Conservation (phyloP, 2,329 filamentous ascomycete species). For the Sporothrix humicola region DNA sequence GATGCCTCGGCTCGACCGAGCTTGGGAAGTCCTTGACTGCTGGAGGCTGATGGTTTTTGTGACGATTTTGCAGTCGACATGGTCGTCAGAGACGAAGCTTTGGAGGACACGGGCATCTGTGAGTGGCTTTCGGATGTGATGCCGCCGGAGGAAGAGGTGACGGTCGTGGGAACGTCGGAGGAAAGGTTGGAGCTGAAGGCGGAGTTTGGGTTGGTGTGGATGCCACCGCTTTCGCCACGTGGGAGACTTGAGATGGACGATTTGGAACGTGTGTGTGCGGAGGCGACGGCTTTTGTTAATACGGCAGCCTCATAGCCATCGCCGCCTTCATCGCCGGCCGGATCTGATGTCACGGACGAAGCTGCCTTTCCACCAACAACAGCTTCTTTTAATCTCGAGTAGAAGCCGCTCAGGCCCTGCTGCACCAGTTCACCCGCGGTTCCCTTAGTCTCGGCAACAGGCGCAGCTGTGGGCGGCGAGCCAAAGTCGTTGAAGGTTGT, state of each 20-base stretch:
- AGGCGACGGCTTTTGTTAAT: conserved; percentile 53
- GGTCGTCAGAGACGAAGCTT: conserved; percentile 56
- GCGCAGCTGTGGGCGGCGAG: conserved; percentile 63
- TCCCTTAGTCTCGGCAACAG: conserved; percentile 69
- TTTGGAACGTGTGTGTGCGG: conserved; percentile 45
- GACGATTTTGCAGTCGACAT: conserved; percentile 51
- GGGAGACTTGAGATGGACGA: conserved; percentile 41
- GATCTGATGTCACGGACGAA: conserved; percentile 36
- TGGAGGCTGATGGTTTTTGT: conserved; percentile 47
- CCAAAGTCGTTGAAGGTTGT: conserved; percentile 96
- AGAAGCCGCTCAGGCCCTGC: conserved; percentile 86
- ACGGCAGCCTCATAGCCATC: conserved; percentile 50
- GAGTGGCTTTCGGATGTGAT: conserved; percentile 50
- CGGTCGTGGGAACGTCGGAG: conserved; percentile 46
- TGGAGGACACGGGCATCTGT: conserved; percentile 53
- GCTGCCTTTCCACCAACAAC: conserved; percentile 66
- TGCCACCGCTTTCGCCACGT: conserved; percentile 38
- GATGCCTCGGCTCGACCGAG: conserved; percentile 52
- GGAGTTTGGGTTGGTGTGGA: conserved; percentile 42
- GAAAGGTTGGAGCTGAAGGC: conserved; percentile 45
- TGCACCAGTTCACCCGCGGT: conserved; percentile 76
- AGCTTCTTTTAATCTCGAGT: conserved; percentile 81
- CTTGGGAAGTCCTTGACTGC: conserved; percentile 51
- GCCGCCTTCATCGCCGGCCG: conserved; percentile 46
- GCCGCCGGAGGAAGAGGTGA: conserved; percentile 48